Base-by-base conservation (phyloP, 2,329 filamentous ascomycete species). In the Phialocephala subalpina region DNA sequence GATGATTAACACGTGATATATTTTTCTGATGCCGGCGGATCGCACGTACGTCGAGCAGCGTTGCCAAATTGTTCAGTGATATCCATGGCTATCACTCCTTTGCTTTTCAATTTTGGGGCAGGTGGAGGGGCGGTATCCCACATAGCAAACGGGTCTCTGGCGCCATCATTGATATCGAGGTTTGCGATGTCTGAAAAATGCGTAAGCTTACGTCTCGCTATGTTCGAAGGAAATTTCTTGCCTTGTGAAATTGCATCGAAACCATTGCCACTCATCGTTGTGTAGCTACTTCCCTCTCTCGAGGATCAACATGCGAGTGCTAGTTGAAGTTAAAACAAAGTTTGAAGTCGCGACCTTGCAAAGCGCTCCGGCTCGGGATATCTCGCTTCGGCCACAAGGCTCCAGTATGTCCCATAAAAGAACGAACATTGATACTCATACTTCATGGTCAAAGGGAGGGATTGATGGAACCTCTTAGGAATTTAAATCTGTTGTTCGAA, bases 1-100 rank as follows among this genome's bases (percentile, higher is more conserved):
- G 22, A 27, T 1, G 40, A 58, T 75, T 33, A 75, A 68, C 72
- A 76, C 68, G 71, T 74, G 70, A 73, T 55, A 20, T 18, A 25
- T 36, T 52, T 61, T 29, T 27, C 18, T 58, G 56, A 38, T 45
- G 29, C 18, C 20, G 12, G 49, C 36, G 38, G 45, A 47, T 56
- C 57, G 57, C 69, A 70, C 83, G 60, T 77, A 90, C 87, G 80
- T 61, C 82, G 79, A 27, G 84, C 82, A 12, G 87, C 88, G 25
- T 80, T 73, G 6, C 77, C 75, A 71, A 90, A 90, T 67, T 81
- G 81, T 20, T 82, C 75, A 1, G 87, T 90, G 60, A 91, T 87
- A 72, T 90, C 87, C 29, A 82, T 80, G 42, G 85, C 79, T 62
- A 88, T 77, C 27, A 90, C 77, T 45, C 87, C 86, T 11, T 82